A percentile compares a stretch with the other conserved stretches of the same genome.
Evolutionary conservation across 2,329 filamentous ascomycete species (phyloP).

Genomic region (Didymella segeticola): DNA sequence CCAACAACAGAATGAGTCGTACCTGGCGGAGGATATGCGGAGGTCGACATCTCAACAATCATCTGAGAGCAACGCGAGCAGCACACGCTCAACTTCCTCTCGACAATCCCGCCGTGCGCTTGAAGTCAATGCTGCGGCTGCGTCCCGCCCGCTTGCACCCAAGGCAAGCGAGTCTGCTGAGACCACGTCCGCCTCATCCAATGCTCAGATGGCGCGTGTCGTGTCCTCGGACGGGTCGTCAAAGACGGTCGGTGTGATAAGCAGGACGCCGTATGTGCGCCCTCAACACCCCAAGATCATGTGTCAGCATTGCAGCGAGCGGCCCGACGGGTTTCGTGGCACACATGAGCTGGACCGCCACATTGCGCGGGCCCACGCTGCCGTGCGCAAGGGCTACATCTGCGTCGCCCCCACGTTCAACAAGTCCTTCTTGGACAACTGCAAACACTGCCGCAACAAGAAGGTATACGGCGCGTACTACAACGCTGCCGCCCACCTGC

Average conservation of each 20-base stretch:
- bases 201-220: constrained; percentile 60
- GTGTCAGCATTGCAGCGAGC: constrained; percentile 73
- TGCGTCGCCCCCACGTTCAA: constrained; percentile 66
- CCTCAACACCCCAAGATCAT: constrained; percentile 74
- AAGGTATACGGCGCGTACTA: constrained; percentile 93
- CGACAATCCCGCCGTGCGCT: constrained; percentile 57
- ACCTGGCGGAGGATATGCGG: constrained; percentile 58
- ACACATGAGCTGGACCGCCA: constrained; percentile 73
- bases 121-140: constrained; percentile 57
- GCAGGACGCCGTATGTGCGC: constrained; percentile 65
- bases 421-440: constrained; percentile 74
- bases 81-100: constrained; percentile 52
- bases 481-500: constrained; percentile 89
- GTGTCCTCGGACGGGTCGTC: constrained; percentile 60
- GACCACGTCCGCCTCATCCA: constrained; percentile 42
- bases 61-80: constrained; percentile 50
- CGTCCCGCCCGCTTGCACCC: constrained; percentile 58
- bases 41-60: constrained; percentile 53
- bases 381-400: constrained; percentile 66
- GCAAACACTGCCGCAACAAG: constrained; percentile 78
- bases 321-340: constrained; percentile 81
- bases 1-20: constrained; percentile 30
- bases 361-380: constrained; percentile 69
- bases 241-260: constrained; percentile 58
- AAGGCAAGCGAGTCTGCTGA: constrained; percentile 43